phyloP scores from a whole-genome alignment of 2,329 filamentous ascomycete genomes.

The Grosmannia huntii region DNA sequence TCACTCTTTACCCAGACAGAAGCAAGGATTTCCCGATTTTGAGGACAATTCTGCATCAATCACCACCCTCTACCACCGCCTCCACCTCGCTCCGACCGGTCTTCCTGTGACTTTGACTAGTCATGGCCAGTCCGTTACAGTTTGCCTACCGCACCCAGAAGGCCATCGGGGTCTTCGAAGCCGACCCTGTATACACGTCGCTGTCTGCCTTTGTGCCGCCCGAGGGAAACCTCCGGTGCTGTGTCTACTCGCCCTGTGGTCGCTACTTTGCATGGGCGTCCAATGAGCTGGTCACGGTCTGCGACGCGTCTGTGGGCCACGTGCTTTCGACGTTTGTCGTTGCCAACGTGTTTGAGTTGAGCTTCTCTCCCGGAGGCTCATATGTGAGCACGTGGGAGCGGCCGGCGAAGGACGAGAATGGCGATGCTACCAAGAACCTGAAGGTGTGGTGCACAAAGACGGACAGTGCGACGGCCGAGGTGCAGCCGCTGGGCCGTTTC shows the following conservation, averaged over 20 bases:
- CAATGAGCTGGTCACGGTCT: conserved; percentile 70
- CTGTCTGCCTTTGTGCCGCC: conserved; percentile 76
- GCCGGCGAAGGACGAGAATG: conserved; percentile 80
- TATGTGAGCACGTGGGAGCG: conserved; percentile 97
- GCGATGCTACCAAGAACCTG: conserved; percentile 88
- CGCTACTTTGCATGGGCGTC: conserved; percentile 94
- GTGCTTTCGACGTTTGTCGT: conserved; percentile 63
- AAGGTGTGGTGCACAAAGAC: conserved; percentile 89
- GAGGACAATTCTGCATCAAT: neutral
- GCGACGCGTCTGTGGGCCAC: conserved; percentile 67
- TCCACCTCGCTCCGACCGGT: conserved; percentile 13
- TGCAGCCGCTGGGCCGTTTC: conserved; percentile 70
- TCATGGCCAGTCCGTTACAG: conserved; percentile 88
- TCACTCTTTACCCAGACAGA: neutral
- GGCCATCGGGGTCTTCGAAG: conserved; percentile 87
- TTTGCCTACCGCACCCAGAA: conserved; percentile 96
- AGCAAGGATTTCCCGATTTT: no score
- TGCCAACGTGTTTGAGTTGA: conserved; percentile 82
- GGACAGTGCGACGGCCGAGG: conserved; percentile 44
- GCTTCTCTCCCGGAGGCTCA: conserved; percentile 83
- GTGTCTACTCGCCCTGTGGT: conserved; percentile 88
- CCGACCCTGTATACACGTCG: conserved; percentile 74
- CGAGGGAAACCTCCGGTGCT: conserved; percentile 89
- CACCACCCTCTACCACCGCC: neutral
- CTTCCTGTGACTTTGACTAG: conserved; percentile 74